Percentiles rank a stretch among this genome's conserved stretches.
phyloP scores from a whole-genome alignment of 202 grass and related monocot species.

The Hordeum pubiflorum region DNA sequence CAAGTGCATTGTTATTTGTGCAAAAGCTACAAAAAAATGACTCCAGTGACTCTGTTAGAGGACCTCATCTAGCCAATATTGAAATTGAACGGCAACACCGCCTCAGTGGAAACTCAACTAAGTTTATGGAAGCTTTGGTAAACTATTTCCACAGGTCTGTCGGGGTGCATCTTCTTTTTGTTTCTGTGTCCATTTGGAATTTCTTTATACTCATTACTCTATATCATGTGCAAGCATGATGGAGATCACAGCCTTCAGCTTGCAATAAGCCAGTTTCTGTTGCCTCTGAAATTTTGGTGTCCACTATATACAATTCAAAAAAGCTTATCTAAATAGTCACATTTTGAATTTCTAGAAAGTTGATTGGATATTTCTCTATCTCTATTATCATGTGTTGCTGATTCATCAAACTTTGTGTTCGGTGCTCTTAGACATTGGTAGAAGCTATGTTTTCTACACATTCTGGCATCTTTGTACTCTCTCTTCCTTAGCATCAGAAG shows the following conservation, averaged over 20 bases:
- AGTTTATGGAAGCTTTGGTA: constrained; percentile 61
- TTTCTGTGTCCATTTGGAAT: constrained; percentile 9
- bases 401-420: background rate
- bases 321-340: background rate
- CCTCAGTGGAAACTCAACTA: constrained; percentile 50
- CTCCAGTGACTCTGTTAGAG: constrained; percentile 56
- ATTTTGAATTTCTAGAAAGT: background rate
- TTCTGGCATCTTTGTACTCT: background rate
- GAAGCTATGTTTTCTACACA: background rate
- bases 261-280: background rate
- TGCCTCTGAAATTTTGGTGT: background rate
- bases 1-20: constrained; percentile 69
- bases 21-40: constrained; percentile 68
- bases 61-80: constrained; percentile 73
- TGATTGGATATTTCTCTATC: background rate
- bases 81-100: constrained; percentile 72
- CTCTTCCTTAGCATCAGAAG: background rate
- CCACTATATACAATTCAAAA: background rate
- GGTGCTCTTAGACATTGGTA: background rate
- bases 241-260: background rate
- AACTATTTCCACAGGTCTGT: constrained; percentile 79
- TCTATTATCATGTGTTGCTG: background rate
- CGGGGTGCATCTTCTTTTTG: background rate
- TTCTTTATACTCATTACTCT: constrained; percentile 3
- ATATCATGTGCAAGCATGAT: background rate